Percentiles rank a stretch among this genome's conserved stretches.
Conservation (phyloP, 257 asterid genomes). For the Catharanthus roseus region DNA sequence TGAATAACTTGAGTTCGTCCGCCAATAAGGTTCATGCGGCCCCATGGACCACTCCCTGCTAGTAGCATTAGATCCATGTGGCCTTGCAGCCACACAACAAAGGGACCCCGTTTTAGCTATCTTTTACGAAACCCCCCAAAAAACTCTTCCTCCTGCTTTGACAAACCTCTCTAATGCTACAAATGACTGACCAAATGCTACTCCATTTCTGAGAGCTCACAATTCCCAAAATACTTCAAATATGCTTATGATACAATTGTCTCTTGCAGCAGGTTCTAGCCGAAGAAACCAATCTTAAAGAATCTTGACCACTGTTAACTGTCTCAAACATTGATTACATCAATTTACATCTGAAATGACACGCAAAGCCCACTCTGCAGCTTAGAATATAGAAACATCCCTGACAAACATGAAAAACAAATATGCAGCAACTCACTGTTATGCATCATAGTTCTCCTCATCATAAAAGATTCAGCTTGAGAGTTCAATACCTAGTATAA, state of each 20-base stretch:
- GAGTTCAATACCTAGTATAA: background rate
- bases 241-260: constrained; percentile 3
- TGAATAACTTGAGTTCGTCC: constrained; percentile 87
- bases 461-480: background rate
- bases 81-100: constrained; percentile 99
- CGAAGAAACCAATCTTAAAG: background rate
- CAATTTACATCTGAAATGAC: background rate
- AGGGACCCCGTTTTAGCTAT: constrained; percentile 99
- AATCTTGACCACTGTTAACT: background rate
- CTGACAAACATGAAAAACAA: background rate
- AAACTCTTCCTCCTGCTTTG: constrained; percentile 26
- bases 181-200: constrained; percentile 12
- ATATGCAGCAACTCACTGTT: background rate
- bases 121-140: constrained; percentile 41
- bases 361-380: background rate
- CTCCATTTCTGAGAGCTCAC: constrained; percentile 13
- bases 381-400: background rate
- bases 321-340: background rate
- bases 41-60: constrained; percentile 96
- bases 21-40: constrained; percentile 94
- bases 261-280: background rate
- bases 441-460: constrained; percentile 2
- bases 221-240: background rate
- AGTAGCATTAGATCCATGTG: constrained; percentile 86
- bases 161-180: constrained; percentile 18